Evolutionary conservation across 257 asterid species (phyloP), one percentile per base, ranked within the genome.

Genomic region (Penstemon eatonii): DNA sequence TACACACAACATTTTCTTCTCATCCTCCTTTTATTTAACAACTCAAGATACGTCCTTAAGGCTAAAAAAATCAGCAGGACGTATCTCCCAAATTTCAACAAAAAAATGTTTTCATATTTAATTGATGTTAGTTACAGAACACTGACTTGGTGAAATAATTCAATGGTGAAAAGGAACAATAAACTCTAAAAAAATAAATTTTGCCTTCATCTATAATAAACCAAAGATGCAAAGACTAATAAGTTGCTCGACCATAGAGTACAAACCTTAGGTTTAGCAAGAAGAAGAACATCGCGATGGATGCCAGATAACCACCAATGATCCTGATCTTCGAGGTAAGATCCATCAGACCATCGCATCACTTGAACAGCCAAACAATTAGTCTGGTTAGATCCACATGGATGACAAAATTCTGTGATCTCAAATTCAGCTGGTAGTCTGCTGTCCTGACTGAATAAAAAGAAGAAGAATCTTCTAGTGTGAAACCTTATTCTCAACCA

Each of bases 271-370:
- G 99, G 97, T 77, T 90, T 94, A 47, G 99, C 81, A 69, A 84
- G 79, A 76, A 94, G 87, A 69, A 82, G 83, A 68, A 91, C 99
- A 80, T 94, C 97, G 51, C 99, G 99, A 71, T 94, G 99, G 68
- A 94, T 94, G 70, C 99, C 99, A 45, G 99, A 94, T 65, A 94
- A 78, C 96, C 96, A 82, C 99, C 99, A 94, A 79, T 91, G 99
- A 70, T 94, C 99, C 82, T 94, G 99, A 83, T 94, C 99, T 87
- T 94, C 99, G 61, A 94, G 99, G 83, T 94, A 89, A 42, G 97
- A 87, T 66, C 99, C 99, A 77, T 94, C 99, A 74, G 87, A 81
- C 99, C 99, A 94, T 74, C 96, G 80, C 87, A 94, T 81, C 63
- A 94, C 99, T 82, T 90, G 97, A 72, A 91, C 99, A 69, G 99